phyloP scores from a whole-genome alignment of 1,284 basidiomycete species.

The Bondarzewia mesenterica region DNA sequence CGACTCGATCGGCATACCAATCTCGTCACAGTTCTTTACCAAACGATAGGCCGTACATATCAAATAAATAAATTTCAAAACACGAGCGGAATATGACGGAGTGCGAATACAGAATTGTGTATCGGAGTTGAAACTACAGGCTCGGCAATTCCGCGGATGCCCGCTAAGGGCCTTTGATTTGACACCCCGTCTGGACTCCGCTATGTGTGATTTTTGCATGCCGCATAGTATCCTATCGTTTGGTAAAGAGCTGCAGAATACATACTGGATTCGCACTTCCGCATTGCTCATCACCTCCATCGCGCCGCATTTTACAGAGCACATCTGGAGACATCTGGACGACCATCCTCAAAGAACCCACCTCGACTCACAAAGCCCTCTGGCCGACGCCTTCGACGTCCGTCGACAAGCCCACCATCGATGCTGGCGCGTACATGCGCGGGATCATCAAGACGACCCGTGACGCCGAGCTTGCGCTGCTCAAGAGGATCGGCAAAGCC shows the following conservation, averaged over 20 bases:
- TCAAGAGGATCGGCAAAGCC: constrained; percentile 69
- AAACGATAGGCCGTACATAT: no score
- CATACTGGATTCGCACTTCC: constrained; percentile 79
- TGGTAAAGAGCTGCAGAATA: no score
- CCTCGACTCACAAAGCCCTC: constrained; percentile 75
- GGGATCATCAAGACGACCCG: constrained; percentile 83
- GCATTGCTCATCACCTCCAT: constrained; percentile 82
- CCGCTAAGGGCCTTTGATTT: no score
- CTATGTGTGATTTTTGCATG: no score
- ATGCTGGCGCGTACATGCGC: constrained; percentile 80
- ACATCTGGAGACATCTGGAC: constrained; percentile 91
- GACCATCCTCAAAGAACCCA: constrained; percentile 63
- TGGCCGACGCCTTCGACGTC: constrained; percentile 64
- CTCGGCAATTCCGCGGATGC: no score
- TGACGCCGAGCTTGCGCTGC: constrained; percentile 74
- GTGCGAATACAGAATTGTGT: no score
- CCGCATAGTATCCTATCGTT: no score
- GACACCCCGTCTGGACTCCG: no score
- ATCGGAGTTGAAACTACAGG: no score
- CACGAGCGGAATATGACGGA: no score
- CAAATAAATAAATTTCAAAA: no score
- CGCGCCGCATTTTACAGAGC: constrained; percentile 93
- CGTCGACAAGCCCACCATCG: constrained; percentile 58
- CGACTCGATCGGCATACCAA: constrained; percentile 89
- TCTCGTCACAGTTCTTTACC: no score